Conservation (phyloP, 805 yeast species). For the Suhomyces tanzawaensis region DNA sequence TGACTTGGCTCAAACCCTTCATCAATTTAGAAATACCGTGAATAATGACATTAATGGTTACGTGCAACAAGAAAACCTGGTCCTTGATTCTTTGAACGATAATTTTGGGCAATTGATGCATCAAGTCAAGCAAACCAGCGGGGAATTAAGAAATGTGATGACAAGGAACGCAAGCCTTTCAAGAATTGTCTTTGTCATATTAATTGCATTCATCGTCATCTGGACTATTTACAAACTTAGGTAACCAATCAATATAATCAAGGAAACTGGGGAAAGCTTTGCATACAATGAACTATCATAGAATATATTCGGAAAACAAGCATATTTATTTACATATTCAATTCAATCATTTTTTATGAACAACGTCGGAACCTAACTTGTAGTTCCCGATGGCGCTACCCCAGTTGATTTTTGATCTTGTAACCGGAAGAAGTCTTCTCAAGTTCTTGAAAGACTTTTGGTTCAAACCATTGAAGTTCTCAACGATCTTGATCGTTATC, state of each 20-base stretch:
- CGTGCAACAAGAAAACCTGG: conserved; percentile 40
- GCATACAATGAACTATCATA: too few relatives aligned
- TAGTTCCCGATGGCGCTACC: conserved; percentile 90
- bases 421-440: conserved; percentile 89
- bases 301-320: too few relatives aligned
- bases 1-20: conserved; percentile 40
- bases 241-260: conserved; percentile 9
- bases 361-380: conserved; percentile 79
- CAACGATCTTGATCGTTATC: conserved; percentile 58
- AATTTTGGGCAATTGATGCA: conserved; percentile 37
- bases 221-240: conserved; percentile 40
- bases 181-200: conserved; percentile 33
- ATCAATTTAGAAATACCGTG: conserved; percentile 42
- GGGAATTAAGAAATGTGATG: conserved; percentile 40
- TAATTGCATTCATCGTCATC: conserved; percentile 31
- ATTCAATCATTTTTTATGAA: conserved; percentile 25
- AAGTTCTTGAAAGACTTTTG: conserved; percentile 78
- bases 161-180: conserved; percentile 41
- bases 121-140: conserved; percentile 39
- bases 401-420: conserved; percentile 91
- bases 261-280: too few relatives aligned
- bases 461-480: conserved; percentile 67
- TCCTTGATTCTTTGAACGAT: conserved; percentile 37
- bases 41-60: conserved; percentile 41
- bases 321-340: too few relatives aligned